phyloP scores from a whole-genome alignment of 2,329 filamentous ascomycete genomes.

The Fusarium sp. region DNA sequence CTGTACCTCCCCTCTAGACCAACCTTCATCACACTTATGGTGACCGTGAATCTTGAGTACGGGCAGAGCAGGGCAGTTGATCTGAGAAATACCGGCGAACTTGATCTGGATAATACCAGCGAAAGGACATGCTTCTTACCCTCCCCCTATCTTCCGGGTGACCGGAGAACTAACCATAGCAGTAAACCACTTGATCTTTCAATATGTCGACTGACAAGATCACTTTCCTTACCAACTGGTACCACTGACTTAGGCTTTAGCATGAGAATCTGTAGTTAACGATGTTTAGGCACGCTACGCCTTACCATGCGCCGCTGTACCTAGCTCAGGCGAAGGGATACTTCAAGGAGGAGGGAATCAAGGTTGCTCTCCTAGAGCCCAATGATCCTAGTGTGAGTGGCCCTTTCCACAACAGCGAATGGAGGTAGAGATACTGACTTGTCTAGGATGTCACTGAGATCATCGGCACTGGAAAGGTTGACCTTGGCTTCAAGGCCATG shows the following conservation, averaged over 20 bases:
- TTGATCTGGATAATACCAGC: slow-evolving; percentile 91
- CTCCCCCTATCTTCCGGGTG: slow-evolving; percentile 40
- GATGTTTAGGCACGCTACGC: slow-evolving; percentile 76
- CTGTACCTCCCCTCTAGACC: slow-evolving; percentile 14
- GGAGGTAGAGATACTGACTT: not conserved
- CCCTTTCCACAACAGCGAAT: rapidly evolving
- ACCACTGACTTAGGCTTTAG: slow-evolving; percentile 41
- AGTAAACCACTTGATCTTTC: slow-evolving; percentile 59
- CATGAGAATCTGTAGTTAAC: slow-evolving; percentile 45
- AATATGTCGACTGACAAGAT: slow-evolving; percentile 86
- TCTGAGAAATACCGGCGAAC: slow-evolving; percentile 86
- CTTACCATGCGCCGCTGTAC: slow-evolving; percentile 83
- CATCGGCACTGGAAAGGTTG: slow-evolving; percentile 79
- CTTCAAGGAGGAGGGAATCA: slow-evolving; percentile 80
- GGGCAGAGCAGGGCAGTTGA: slow-evolving; percentile 49
- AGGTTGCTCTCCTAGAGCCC: slow-evolving; percentile 81
- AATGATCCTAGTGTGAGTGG: slow-evolving; percentile 76
- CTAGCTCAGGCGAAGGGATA: slow-evolving; percentile 80
- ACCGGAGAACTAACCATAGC: slow-evolving; percentile 59
- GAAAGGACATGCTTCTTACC: slow-evolving; percentile 84
- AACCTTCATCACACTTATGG: not conserved
- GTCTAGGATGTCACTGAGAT: slow-evolving; percentile 81
- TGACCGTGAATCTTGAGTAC: slow-evolving; percentile 9
- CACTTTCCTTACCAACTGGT: slow-evolving; percentile 88
- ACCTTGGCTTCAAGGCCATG: slow-evolving; percentile 86